These are phyloP conservation scores for Cynanchum wilfordii DNA, from an alignment of 257 asterid species.

Conservation along the genomic window DNA sequence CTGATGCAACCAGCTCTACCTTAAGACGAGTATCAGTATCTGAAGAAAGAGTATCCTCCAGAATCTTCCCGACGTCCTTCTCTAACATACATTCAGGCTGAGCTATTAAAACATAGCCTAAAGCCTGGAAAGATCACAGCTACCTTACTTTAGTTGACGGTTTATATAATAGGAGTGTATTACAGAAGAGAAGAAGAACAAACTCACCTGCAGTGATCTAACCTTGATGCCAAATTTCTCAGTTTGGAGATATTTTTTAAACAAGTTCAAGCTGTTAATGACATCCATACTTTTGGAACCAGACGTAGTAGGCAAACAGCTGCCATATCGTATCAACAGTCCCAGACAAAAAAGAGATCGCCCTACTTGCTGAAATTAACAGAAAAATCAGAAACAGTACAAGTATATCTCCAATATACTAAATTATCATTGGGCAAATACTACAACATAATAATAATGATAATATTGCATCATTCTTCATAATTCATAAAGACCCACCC, in stretches of 20 bases:
- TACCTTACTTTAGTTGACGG: slow-evolving; percentile 1
- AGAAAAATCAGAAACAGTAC: slow-evolving; percentile 11
- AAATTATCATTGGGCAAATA: background rate
- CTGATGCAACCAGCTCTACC: slow-evolving; percentile 39
- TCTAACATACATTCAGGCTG: slow-evolving; percentile 87
- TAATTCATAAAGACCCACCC: background rate
- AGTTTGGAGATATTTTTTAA: slow-evolving; percentile 82
- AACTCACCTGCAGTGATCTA: slow-evolving; percentile 80
- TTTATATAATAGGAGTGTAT: background rate
- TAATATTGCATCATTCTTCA: background rate
- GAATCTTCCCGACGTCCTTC: slow-evolving; percentile 66
- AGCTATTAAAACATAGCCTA: slow-evolving; percentile 89
- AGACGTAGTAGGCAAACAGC: slow-evolving; percentile 48
- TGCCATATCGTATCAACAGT: slow-evolving; percentile 88
- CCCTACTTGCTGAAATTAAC: slow-evolving; percentile 75
- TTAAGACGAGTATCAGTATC: slow-evolving; percentile 63
- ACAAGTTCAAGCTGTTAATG: slow-evolving; percentile 56
- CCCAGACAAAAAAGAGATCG: slow-evolving; percentile 98
- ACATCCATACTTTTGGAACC: slow-evolving; percentile 60
- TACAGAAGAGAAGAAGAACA: slow-evolving; percentile 15
- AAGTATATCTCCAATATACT: background rate
- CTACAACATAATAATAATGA: background rate
- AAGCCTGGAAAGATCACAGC: slow-evolving; percentile 53
- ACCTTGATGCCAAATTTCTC: slow-evolving; percentile 80
- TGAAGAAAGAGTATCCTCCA: slow-evolving; percentile 65